Base-by-base conservation (phyloP, 148 eudicot genomes). In the Vaccinium darrowii region DNA sequence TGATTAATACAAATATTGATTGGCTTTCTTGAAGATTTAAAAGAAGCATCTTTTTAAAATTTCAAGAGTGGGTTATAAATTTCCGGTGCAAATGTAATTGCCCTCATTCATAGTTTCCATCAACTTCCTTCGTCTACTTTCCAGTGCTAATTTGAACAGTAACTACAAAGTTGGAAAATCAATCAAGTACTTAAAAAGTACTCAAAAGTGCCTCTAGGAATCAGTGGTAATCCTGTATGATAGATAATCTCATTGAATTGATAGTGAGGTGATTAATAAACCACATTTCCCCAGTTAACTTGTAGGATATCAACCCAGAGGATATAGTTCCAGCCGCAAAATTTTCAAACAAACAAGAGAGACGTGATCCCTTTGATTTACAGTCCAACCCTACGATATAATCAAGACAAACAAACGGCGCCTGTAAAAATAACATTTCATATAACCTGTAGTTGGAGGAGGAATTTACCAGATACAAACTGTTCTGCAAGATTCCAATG, bases 381-480 rank as follows among this genome's bases (percentile, higher is more conserved):
- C 30, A 65, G 25, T 65, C 33, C 33, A 65, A 9, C 11, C 30
- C 72, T 0, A 25, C 25, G 39, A 25, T 25, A 23, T 67, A 25
- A 67, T 67, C 16, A 30, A 67, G 36, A 67, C 73, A 67, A 12
- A 25, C 1, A 65, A 27, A 65, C 2, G 15, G 36, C 36, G 36
- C 36, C 27, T 78, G 21, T 1, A 79, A 69, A 79, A 57, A 19
- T 39, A 19, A 80, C 1, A 60, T 58, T 33, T 53, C n/a, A 9
- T 21, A 10, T 16, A 82, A 51, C 30, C 27, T 27, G 36, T 25
- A 52, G 21, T 51, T 6, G 50, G 27, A 72, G 65, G 76, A 52
- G 71, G 78, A 81, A 56, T n/a, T 89, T 88, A 91, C 92, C 93
- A 92, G 73, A 83, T 88, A 82, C 83, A 86, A 82, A 88, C 86